Conservation (phyloP, 768 basidiomycete genomes). For the Ramaria rubella region DNA sequence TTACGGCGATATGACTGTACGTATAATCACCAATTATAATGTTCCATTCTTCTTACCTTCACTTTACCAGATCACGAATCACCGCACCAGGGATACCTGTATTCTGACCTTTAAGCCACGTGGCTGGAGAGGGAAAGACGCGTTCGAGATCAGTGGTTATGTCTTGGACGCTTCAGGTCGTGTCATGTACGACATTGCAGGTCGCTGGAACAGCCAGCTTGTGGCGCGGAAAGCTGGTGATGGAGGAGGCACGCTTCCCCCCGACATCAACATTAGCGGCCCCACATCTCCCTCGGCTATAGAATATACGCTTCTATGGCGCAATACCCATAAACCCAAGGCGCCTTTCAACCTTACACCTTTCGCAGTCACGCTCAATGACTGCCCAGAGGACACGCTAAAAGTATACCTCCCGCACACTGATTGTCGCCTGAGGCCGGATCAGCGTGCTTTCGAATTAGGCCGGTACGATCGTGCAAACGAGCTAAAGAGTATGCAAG, state of each 20-base stretch:
- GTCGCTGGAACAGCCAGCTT: slow-evolving; percentile 92
- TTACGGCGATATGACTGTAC: slow-evolving; percentile 89
- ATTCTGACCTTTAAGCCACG: slow-evolving; percentile 92
- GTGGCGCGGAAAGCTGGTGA: slow-evolving; percentile 61
- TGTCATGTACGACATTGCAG: slow-evolving; percentile 82
- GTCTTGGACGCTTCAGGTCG: slow-evolving; percentile 62
- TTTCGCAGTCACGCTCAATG: slow-evolving; percentile 87
- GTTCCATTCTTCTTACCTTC: not conserved
- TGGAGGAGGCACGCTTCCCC: slow-evolving; percentile 55
- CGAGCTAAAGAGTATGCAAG: slow-evolving; percentile 69
- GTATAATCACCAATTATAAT: slow-evolving; percentile 26
- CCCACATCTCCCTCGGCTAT: slow-evolving; percentile 37
- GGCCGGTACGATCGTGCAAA: slow-evolving; percentile 83
- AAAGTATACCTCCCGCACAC: slow-evolving; percentile 75
- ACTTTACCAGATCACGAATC: slow-evolving; percentile 65
- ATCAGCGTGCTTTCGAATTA: slow-evolving; percentile 90
- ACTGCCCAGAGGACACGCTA: slow-evolving; percentile 67
- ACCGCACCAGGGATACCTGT: slow-evolving; percentile 83
- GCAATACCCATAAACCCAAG: slow-evolving; percentile 77
- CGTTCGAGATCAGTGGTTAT: slow-evolving; percentile 85
- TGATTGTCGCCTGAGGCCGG: slow-evolving; percentile 87
- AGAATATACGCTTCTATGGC: slow-evolving; percentile 79
- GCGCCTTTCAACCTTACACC: slow-evolving; percentile 95
- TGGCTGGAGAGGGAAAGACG: slow-evolving; percentile 89
- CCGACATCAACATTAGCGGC: slow-evolving; percentile 54